phyloP scores from a whole-genome alignment of 176 grass and related monocot species.

The Musa troglodytarum region DNA sequence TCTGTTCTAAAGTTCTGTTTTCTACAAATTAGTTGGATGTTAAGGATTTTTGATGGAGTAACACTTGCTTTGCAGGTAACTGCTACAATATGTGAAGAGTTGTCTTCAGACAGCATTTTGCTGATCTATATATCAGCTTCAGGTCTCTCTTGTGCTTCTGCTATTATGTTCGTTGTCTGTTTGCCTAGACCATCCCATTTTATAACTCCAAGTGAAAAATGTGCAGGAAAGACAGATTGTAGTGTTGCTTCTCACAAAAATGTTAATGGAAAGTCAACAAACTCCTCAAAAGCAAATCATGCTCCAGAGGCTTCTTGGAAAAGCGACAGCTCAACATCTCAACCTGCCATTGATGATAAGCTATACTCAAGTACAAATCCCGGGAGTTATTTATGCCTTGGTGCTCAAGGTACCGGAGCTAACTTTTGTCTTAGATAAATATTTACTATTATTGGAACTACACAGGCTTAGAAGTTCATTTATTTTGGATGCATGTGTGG shows the following conservation, averaged over 20 bases:
- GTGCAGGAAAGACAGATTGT: conserved; percentile 50
- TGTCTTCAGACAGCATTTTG: conserved; percentile 70
- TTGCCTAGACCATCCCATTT: conserved; percentile 24
- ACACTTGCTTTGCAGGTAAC: conserved; percentile 44
- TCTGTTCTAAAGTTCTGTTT: not conserved
- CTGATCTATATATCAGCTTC: conserved; percentile 93
- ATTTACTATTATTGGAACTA: not conserved
- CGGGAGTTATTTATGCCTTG: conserved; percentile 69
- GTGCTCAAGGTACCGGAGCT: conserved; percentile 74
- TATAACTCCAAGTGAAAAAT: conserved; percentile 8
- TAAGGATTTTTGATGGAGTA: not conserved
- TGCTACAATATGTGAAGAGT: conserved; percentile 81
- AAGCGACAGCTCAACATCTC: conserved; percentile 10
- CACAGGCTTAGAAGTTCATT: conserved; percentile 5
- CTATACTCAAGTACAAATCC: conserved; percentile 33
- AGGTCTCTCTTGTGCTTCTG: conserved; percentile 45
- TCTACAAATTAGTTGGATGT: not conserved
- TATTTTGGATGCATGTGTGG: conserved; percentile 8
- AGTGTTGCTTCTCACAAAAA: conserved; percentile 45
- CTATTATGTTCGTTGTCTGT: conserved; percentile 19
- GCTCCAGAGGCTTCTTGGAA: not conserved
- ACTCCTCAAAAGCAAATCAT: conserved; percentile 5
- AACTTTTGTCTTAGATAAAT: conserved; percentile 14
- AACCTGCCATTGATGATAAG: conserved; percentile 21
- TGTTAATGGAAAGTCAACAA: conserved; percentile 34